phyloP scores from a whole-genome alignment of 2,329 filamentous ascomycete species.

The Ophiocordyceps camponoti-saundersi region DNA sequence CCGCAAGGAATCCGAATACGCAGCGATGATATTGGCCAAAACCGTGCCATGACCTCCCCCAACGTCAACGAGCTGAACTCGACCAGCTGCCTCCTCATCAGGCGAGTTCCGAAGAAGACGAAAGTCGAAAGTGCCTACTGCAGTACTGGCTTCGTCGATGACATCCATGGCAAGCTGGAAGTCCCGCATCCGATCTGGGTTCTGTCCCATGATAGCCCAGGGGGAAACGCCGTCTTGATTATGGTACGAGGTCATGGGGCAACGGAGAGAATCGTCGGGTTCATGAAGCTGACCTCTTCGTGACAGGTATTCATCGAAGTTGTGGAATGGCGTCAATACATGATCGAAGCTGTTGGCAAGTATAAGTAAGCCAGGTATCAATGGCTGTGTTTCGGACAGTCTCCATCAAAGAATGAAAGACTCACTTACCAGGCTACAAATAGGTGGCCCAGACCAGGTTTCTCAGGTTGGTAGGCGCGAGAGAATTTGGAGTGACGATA shows the following conservation, averaged over 20 bases:
- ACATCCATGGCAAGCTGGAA: not conserved
- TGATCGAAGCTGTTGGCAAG: not conserved
- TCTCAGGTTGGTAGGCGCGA: conserved; percentile 10
- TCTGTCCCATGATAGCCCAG: not conserved
- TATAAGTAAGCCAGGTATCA: too few species aligned
- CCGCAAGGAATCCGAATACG: not conserved
- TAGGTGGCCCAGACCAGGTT: conserved; percentile 11
- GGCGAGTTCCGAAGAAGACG: not conserved
- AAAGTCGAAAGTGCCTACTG: not conserved
- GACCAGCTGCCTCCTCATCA: not conserved
- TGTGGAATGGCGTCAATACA: not conserved
- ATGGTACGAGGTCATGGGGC: not conserved
- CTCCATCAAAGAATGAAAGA: too few species aligned
- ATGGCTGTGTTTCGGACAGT: too few species aligned
- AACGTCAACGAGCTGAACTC: not conserved
- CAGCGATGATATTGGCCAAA: not conserved
- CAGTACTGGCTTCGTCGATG: not conserved
- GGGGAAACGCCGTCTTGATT: not conserved
- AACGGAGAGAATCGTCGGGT: not conserved
- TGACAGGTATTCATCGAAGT: not conserved
- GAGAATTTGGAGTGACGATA: not conserved
- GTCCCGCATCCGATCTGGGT: not conserved
- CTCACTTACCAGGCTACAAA: not conserved
- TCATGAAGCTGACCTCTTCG: not conserved
- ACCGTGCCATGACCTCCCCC: not conserved